Percentiles rank a stretch among this genome's conserved stretches.
Conservation (phyloP, 2,329 filamentous ascomycete genomes). For the Nemania diffusa region DNA sequence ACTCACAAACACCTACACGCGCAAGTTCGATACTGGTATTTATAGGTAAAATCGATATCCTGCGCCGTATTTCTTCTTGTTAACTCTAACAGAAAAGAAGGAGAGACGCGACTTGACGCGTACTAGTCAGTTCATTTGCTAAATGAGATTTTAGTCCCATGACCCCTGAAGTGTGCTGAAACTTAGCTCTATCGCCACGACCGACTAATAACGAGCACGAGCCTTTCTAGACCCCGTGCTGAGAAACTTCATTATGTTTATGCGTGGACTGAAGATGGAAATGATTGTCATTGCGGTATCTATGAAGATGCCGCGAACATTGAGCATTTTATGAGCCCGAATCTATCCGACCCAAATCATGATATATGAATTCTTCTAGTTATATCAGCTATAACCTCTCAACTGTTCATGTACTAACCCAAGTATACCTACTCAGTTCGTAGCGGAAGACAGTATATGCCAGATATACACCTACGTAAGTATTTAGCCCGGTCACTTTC, state of each 20-base stretch:
- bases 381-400: no score
- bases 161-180: conserved; percentile 1
- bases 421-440: no score
- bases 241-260: not conserved
- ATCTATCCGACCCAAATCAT: no score
- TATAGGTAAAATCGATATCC: not conserved
- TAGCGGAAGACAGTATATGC: no score
- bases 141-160: not conserved
- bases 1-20: not conserved
- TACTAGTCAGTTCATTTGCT: not conserved
- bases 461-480: no score
- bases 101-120: conserved; percentile 5
- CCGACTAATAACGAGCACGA: not conserved
- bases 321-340: no score
- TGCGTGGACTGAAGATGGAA: no score
- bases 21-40: not conserved
- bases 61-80: not conserved
- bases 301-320: no score
- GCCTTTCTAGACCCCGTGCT: conserved; percentile 5
- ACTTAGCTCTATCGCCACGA: not conserved
- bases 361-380: no score
- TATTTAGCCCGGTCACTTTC: no score
- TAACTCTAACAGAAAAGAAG: not conserved
- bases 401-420: no score
- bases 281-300: no score